Conservation (phyloP, 306 rosid species). For the Cicer bijugum region DNA sequence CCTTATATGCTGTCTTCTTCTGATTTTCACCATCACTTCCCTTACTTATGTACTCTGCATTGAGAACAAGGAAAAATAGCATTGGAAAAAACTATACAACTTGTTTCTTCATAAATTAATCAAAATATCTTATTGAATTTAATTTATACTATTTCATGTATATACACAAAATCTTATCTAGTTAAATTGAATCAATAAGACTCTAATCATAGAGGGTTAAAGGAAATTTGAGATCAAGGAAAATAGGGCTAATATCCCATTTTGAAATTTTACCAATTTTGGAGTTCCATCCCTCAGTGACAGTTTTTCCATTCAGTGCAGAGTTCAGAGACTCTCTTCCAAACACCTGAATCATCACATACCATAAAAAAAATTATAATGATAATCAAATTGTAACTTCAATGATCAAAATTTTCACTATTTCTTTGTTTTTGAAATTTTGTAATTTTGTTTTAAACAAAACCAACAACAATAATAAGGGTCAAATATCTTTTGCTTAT, state of each 20-base stretch:
- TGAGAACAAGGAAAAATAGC: conserved; percentile 1
- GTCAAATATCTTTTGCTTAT: too few relatives aligned
- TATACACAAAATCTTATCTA: neutral
- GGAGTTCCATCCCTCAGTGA: conserved; percentile 50
- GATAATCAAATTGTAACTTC: neutral
- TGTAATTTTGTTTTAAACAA: neutral
- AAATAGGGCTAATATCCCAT: conserved; percentile 6
- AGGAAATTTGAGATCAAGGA: conserved; percentile 1
- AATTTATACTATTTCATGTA: neutral
- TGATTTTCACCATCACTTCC: conserved; percentile 54
- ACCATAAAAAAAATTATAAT: conserved; percentile 20
- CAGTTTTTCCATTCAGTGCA: conserved; percentile 50
- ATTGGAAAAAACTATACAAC: neutral
- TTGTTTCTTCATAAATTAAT: conserved; percentile 14
- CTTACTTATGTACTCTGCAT: conserved; percentile 54
- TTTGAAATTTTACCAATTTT: conserved; percentile 38
- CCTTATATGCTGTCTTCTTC: conserved; percentile 47
- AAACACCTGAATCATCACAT: conserved; percentile 53
- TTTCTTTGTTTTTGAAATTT: too few relatives aligned
- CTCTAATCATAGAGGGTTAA: neutral
- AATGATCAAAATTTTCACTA: neutral
- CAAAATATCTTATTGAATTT: neutral
- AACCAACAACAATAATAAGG: too few relatives aligned
- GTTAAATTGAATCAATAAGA: neutral
- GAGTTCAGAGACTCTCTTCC: conserved; percentile 70